Base-by-base conservation (phyloP, 305 asterid species). In the Fraxinus xanthoxyloides region DNA sequence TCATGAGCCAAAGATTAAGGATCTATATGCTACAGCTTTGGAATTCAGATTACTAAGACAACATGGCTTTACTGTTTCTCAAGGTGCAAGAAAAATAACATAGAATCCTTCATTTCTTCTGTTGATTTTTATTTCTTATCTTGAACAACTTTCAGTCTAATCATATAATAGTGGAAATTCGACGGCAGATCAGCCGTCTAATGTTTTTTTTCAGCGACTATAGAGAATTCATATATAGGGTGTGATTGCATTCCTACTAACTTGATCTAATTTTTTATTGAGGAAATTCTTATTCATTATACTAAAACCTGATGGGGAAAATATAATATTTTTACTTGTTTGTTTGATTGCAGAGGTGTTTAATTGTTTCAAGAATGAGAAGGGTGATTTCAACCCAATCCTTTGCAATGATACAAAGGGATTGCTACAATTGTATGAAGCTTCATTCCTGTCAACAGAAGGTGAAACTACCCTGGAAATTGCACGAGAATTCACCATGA, bases 371-470 rank as follows among this genome's bases (percentile, higher is more conserved):
- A 82, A 85, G 83, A 65, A 85, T 5, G 85, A 82, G 0, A 43
- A 82, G 31, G 90, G 91, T 0, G 84, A 81, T 0, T 86, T 88
- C 72, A 63, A 84, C n/a, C 6, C 72, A n/a, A 81, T 79, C 48
- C 83, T 77, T 34, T 76, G 75, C 0, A 72, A 80, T 7, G 85
- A 89, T 5, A 43, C 77, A 0, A 72, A 40, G 77, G 91, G 89
- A 2, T 36, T 88, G 79, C 75, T 89, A 19, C 84, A 82, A 76
- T 80, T 89, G 80, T 90, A 89, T 19, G 92, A 90, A 84, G 92
- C 92, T 85, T 86, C 92, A 24, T 77, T 79, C 77, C 30, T 87
- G 30, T 17, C 72, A 75, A 61, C 31, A 6, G 81, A 82, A 76
- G 88, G 80, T 40, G 92, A 90, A 67, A 31, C 31, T 2, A 85